Evolutionary conservation across 2,329 filamentous ascomycete species (phyloP).

Genomic region (Apiospora arundinis): DNA sequence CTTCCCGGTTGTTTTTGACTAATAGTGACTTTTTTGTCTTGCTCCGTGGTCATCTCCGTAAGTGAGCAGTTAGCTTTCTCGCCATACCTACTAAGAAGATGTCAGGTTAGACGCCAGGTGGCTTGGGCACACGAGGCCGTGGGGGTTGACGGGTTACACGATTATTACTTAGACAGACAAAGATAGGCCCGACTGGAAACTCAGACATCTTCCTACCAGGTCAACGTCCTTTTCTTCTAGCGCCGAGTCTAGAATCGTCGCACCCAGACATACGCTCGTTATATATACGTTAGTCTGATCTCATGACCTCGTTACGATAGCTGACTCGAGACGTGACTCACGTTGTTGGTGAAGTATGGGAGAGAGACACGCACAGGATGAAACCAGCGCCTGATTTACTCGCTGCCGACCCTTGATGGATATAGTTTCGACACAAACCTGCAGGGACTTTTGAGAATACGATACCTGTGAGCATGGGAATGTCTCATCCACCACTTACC

Average conservation of each 20-base stretch:
- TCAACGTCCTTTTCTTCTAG: not conserved
- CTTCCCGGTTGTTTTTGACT: not conserved
- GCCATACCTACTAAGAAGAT: not conserved
- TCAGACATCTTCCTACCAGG: not conserved
- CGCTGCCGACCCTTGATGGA: not conserved
- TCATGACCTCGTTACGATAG: not conserved
- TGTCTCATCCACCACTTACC: not conserved
- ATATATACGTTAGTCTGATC: not conserved
- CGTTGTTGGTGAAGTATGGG: not conserved
- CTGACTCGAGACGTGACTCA: not conserved
- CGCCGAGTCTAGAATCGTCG: not conserved
- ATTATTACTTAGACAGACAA: not conserved
- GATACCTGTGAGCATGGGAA: not conserved
- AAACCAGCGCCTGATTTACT: not conserved
- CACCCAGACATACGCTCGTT: not conserved
- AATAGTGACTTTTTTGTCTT: not conserved
- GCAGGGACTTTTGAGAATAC: not conserved
- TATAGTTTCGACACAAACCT: not conserved
- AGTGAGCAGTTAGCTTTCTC: no score
- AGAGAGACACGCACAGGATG: not conserved
- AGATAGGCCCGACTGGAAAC: not conserved
- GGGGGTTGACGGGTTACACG: not conserved
- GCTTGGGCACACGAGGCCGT: constrained; percentile 1
- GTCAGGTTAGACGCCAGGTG: not conserved
- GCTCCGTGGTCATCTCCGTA: not conserved